Percentiles rank a stretch among this genome's conserved stretches.
Evolutionary conservation across 345 rosid species (phyloP).

Genomic region (Populus simonii): DNA sequence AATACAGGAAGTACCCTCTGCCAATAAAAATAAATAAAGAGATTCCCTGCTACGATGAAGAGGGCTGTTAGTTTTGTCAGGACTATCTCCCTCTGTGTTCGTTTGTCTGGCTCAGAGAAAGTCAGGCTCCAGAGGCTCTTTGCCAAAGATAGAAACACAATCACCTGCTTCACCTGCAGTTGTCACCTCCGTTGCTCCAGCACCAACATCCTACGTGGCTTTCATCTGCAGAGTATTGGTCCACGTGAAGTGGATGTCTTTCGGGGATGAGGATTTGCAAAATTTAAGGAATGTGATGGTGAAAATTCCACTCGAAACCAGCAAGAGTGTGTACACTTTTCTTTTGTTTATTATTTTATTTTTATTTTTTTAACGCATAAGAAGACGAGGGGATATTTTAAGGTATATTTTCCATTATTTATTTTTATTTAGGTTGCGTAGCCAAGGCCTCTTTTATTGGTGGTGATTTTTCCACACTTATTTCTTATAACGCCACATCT

Average conservation of each 20-base stretch:
- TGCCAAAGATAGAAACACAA: background rate
- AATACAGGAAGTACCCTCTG: background rate
- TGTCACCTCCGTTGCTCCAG: background rate
- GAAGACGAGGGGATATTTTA: background rate
- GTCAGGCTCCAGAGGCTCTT: conserved; percentile 11
- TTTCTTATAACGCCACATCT: too few species aligned
- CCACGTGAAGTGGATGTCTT: background rate
- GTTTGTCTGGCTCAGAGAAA: conserved; percentile 20
- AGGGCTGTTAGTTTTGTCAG: conserved; percentile 18
- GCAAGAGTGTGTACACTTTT: background rate
- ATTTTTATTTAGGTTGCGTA: background rate
- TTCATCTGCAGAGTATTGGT: background rate
- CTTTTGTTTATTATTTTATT: background rate
- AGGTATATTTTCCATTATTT: background rate
- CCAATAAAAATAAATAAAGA: background rate
- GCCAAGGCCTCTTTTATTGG: background rate
- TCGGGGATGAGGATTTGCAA: too few species aligned
- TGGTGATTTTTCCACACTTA: too few species aligned
- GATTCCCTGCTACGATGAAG: background rate
- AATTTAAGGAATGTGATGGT: conserved; percentile 1
- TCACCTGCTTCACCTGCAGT: conserved; percentile 3
- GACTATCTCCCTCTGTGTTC: background rate
- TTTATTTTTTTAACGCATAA: background rate
- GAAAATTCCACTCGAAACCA: background rate
- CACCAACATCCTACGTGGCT: background rate